These are phyloP conservation scores for Candida anutae DNA, from an alignment of 1,139 yeast species.

Conservation along the genomic window DNA sequence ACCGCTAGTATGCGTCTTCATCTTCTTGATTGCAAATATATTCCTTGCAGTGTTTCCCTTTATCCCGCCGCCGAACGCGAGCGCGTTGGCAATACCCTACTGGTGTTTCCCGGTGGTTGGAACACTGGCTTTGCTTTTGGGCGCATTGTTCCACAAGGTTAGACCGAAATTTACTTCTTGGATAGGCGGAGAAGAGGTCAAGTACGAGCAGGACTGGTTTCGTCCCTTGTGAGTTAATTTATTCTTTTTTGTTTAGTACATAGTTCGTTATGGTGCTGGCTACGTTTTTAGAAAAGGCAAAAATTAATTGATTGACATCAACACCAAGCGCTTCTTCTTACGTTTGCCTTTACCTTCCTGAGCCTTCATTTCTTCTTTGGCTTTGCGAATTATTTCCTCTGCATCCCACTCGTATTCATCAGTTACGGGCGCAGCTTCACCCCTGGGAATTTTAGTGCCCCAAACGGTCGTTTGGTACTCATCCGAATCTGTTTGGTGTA, in stretches of 20 bases:
- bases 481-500: slow-evolving; percentile 1
- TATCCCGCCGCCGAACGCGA: slow-evolving; percentile 41
- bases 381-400: slow-evolving; percentile 43
- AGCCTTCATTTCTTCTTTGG: slow-evolving; percentile 39
- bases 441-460: slow-evolving; percentile 50
- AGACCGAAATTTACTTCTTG: slow-evolving; percentile 5
- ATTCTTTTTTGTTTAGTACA: background rate
- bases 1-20: slow-evolving; percentile 21
- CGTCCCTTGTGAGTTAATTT: background rate
- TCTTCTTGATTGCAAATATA: slow-evolving; percentile 42
- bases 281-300: background rate
- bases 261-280: background rate
- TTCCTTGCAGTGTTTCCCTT: slow-evolving; percentile 53
- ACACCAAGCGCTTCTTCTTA: slow-evolving; percentile 24
- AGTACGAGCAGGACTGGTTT: slow-evolving; percentile 8
- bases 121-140: slow-evolving; percentile 36
- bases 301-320: slow-evolving; percentile 6
- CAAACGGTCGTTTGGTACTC: slow-evolving; percentile 43
- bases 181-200: slow-evolving; percentile 5
- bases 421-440: slow-evolving; percentile 17
- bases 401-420: slow-evolving; percentile 38
- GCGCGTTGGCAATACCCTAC: slow-evolving; percentile 33
- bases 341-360: slow-evolving; percentile 18
- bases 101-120: slow-evolving; percentile 55
- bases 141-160: slow-evolving; percentile 25